Evolutionary conservation across 768 basidiomycete species (phyloP), one percentile per base, ranked within the genome.

Genomic region (Dendrothele bispora): DNA sequence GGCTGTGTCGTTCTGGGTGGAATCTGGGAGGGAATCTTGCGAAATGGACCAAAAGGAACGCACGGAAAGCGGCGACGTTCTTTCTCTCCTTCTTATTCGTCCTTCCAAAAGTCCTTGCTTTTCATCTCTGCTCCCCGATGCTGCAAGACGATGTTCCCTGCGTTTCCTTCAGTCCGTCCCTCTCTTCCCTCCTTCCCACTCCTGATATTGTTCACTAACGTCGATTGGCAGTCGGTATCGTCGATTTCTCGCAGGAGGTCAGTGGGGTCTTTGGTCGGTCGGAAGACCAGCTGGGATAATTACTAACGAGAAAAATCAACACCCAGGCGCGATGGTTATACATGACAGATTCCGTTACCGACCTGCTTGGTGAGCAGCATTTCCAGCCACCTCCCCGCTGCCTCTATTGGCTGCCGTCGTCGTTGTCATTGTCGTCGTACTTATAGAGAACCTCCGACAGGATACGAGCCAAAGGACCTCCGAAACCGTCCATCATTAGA

Each of bases 181-280:
- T 45, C 49, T 52, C 42, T 22, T 54, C 34, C 6, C 37, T 52
- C 43, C 43, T 43, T 14, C 37, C 8, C 43, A 41, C 14, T 43
- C 39, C 54, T 30, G 18, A 35, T 47, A 30, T 49, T 51, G 43
- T 43, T 30, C 28, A 43, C 10, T n/a, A n/a, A n/a, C n/a, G n/a
- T n/a, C n/a, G n/a, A n/a, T n/a, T n/a, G n/a, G n/a, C 59, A 89
- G 88, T 91, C 51, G 86, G 82, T 17, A 91, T 90, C 56, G 82
- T 88, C 43, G 88, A 91, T 65, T 89, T 90, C 64, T 82, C 85
- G 3, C 78, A 84, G 66, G 75, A 88, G 65, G 86, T 86, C n/a
- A n/a, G n/a, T n/a, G n/a, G n/a, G n/a, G n/a, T n/a, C n/a, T n/a
- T n/a, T n/a, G n/a, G n/a, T n/a, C n/a, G n/a, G n/a, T n/a, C n/a